Conservation (phyloP, 2,329 filamentous ascomycete species). For the Lecanicillium sp. region DNA sequence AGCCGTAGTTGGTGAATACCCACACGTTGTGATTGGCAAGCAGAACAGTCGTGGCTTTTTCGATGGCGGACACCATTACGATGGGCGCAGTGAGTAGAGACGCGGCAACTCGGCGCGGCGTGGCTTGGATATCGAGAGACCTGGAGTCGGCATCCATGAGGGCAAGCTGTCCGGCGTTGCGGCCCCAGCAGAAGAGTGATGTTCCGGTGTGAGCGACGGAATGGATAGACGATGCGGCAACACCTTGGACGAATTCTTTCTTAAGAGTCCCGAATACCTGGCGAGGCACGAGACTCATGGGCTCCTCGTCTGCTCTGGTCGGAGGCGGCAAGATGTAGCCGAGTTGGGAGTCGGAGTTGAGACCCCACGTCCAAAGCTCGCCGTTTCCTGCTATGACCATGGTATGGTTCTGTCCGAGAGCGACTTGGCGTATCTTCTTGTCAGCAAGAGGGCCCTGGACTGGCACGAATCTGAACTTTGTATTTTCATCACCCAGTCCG, state of each 20-base stretch:
- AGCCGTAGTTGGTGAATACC: constrained; percentile 93
- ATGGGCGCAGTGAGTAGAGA: constrained; percentile 66
- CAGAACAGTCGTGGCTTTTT: constrained; percentile 79
- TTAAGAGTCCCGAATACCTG: constrained; percentile 92
- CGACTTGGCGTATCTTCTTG: constrained; percentile 69
- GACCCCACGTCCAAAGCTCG: constrained; percentile 94
- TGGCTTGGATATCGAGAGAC: constrained; percentile 76
- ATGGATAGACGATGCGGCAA: constrained; percentile 84
- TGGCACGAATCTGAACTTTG: constrained; percentile 77
- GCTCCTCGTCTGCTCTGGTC: constrained; percentile 68
- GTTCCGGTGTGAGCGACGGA: constrained; percentile 80
- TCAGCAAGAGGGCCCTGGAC: constrained; percentile 71
- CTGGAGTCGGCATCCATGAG: constrained; percentile 92
- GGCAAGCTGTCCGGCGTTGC: constrained; percentile 89
- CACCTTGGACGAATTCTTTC: constrained; percentile 72
- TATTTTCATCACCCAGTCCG: constrained; percentile 84
- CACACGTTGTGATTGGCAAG: constrained; percentile 84
- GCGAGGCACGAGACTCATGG: constrained; percentile 72
- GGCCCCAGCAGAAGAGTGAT: constrained; percentile 88
- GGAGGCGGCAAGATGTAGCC: constrained; percentile 72
- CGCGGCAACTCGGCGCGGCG: constrained; percentile 80
- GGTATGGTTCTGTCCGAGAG: constrained; percentile 86
- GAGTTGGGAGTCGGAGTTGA: constrained; percentile 77
- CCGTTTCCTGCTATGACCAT: constrained; percentile 79
- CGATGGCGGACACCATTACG: constrained; percentile 76